These are phyloP conservation scores for Eutypella sp. DNA, from an alignment of 2,329 filamentous ascomycete genomes.

Conservation along the genomic window DNA sequence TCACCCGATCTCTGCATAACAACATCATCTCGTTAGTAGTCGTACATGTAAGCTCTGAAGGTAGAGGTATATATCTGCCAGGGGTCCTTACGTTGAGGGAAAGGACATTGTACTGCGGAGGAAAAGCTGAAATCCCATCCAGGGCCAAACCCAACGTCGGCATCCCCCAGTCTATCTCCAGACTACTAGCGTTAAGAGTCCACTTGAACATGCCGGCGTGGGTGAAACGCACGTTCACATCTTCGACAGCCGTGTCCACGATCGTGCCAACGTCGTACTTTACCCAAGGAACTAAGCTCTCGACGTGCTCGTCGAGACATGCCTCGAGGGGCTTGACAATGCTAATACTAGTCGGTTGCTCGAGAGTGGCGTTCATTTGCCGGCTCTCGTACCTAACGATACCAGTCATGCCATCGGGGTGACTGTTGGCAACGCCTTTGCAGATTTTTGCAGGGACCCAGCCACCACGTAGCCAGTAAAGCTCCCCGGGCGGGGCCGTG, in stretches of 20 bases:
- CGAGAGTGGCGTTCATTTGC: conserved; percentile 5
- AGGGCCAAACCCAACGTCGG: conserved; percentile 38
- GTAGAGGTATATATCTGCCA: too few species aligned
- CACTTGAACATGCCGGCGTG: conserved; percentile 38
- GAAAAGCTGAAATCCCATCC: conserved; percentile 18
- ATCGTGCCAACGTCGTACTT: conserved; percentile 26
- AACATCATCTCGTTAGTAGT: too few species aligned
- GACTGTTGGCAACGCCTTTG: conserved; percentile 29
- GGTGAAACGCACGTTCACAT: conserved; percentile 20
- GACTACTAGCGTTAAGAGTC: conserved; percentile 44
- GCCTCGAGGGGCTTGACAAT: conserved; percentile 11
- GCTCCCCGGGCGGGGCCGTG: conserved; percentile 27
- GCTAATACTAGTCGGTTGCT: conserved; percentile 8
- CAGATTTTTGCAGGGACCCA: conserved; percentile 38
- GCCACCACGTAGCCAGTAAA: conserved; percentile 48
- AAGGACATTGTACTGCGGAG: conserved; percentile 25
- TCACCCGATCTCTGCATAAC: too few species aligned
- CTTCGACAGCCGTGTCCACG: conserved; percentile 20
- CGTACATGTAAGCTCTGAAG: too few species aligned
- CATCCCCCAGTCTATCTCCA: conserved; percentile 41
- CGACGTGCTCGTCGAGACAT: conserved; percentile 32
- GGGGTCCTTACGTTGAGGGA: conserved; percentile 21
- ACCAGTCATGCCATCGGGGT: conserved; percentile 39
- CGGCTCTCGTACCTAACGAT: conserved; percentile 40
- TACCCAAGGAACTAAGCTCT: conserved; percentile 32